Base-by-base conservation (phyloP, 495 filamentous ascomycete species). In the Aspergillus mulundensis region DNA sequence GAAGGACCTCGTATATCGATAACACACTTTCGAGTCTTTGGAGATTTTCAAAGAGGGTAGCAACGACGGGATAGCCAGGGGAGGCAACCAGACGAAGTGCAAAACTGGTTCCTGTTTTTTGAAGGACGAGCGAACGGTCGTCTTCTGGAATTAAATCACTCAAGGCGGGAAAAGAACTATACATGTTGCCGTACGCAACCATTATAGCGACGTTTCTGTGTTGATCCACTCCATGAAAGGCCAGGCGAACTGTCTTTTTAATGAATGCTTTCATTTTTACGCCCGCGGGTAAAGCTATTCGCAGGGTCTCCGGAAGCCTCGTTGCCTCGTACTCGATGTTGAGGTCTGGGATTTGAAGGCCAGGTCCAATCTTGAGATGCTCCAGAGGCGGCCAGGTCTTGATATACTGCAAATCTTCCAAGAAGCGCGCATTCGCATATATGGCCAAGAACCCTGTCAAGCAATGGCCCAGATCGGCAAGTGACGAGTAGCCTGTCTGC, bases 21-120 rank as follows among this genome's bases (percentile, higher is more conserved):
- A 78, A 50, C 30, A 72, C 62, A 48, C 71, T 72, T 24, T 78
- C 73, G 21, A 78, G 65, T 50, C 70, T 61, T 54, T 76, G 75
- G 18, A 78, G 50, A 15, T 61, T 66, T 59, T 76, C 73, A 47
- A 76, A 62, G 6, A 78, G 65, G 20, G 57, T 34, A 21, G 68
- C 14, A 30, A 75, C 63, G n/a, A 74, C 55, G 14, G 71, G 60
- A 16, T 68, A 66, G 1, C 75, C 74, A 54, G 68, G 65, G 24
- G 71, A 63, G 7, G 68, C 69, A 52, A 70, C 61, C 18, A 78
- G 56, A 39, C 75, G 74, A 40, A 78, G 68, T 18, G 73, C 70
- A 58, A 78, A 77, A 5, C 67, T 68, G 32, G 53, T 60, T 18
- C 69, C 69, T 14, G 61, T 67, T 36, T 61, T 63, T 55, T 69